These are phyloP conservation scores for Ustilago xerochloae DNA, from an alignment of 1,284 basidiomycete genomes.

Conservation along the genomic window DNA sequence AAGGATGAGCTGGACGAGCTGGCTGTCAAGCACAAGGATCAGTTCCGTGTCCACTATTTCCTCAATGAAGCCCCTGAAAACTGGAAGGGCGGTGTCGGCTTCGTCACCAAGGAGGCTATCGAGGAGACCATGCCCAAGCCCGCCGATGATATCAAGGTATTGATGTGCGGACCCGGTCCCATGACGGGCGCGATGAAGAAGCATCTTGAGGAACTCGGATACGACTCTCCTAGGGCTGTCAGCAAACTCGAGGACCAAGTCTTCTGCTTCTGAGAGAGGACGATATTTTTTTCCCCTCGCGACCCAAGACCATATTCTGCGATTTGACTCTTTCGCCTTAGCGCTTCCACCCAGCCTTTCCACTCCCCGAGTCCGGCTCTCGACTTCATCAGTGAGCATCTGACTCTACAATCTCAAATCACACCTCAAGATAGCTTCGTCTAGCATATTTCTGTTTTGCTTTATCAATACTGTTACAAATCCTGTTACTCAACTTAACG, in stretches of 20 bases:
- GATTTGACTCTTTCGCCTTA: too few relatives aligned
- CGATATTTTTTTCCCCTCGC: neutral
- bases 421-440: too few relatives aligned
- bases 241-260: constrained; percentile 63
- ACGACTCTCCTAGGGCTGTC: constrained; percentile 86
- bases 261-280: constrained; percentile 57
- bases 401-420: too few relatives aligned
- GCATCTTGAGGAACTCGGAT: constrained; percentile 86
- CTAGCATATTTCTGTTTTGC: too few relatives aligned
- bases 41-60: constrained; percentile 85
- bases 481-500: too few relatives aligned
- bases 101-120: constrained; percentile 94
- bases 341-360: too few relatives aligned
- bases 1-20: constrained; percentile 86
- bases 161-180: constrained; percentile 80
- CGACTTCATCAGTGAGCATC: too few relatives aligned
- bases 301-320: neutral
- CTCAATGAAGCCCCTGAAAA: constrained; percentile 88
- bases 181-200: constrained; percentile 98
- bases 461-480: too few relatives aligned
- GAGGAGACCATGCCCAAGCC: constrained; percentile 71
- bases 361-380: too few relatives aligned
- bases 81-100: constrained; percentile 91
- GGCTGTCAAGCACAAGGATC: constrained; percentile 74
- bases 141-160: constrained; percentile 66